These are phyloP conservation scores for Talaromyces nanjingensis DNA, from an alignment of 495 filamentous ascomycete species.

Conservation along the genomic window DNA sequence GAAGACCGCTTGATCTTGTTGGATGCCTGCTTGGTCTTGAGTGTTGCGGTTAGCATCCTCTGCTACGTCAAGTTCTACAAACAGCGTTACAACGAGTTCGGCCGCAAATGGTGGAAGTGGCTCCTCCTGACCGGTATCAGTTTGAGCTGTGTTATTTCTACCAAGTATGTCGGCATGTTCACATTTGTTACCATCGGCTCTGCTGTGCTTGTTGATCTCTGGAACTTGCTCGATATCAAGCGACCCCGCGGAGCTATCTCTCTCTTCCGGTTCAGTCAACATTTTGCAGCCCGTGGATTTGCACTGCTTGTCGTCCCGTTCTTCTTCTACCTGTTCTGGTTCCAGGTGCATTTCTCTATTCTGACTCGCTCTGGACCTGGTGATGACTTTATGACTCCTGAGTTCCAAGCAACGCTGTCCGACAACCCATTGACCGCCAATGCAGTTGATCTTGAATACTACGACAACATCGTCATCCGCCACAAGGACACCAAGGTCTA, in stretches of 20 bases:
- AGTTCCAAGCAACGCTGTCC: constrained; percentile 93
- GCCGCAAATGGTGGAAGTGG: constrained; percentile 99
- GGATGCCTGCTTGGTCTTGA: constrained; percentile 87
- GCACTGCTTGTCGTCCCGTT: constrained; percentile 86
- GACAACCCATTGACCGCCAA: constrained; percentile 89
- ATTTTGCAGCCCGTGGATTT: constrained; percentile 77
- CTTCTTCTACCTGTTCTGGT: constrained; percentile 99
- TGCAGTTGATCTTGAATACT: constrained; percentile 80
- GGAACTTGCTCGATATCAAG: constrained; percentile 87
- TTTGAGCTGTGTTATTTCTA: constrained; percentile 95
- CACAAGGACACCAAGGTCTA: constrained; percentile 98
- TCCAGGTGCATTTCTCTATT: constrained; percentile 96
- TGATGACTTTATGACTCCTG: constrained; percentile 97
- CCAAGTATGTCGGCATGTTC: constrained; percentile 95
- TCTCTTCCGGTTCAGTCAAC: constrained; percentile 75
- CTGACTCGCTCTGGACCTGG: constrained; percentile 84
- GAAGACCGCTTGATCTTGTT: constrained; percentile 94
- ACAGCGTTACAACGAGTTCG: constrained; percentile 79
- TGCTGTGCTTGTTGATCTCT: constrained; percentile 88
- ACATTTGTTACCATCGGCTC: constrained; percentile 96
- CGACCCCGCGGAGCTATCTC: constrained; percentile 68
- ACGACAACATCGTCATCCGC: constrained; percentile 75
- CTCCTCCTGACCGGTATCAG: constrained; percentile 88
- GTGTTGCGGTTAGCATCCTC: constrained; percentile 90
- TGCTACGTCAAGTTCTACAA: constrained; percentile 98